These are phyloP conservation scores for Anisodus acutangulus DNA, from an alignment of 257 asterid genomes.

Conservation along the genomic window DNA sequence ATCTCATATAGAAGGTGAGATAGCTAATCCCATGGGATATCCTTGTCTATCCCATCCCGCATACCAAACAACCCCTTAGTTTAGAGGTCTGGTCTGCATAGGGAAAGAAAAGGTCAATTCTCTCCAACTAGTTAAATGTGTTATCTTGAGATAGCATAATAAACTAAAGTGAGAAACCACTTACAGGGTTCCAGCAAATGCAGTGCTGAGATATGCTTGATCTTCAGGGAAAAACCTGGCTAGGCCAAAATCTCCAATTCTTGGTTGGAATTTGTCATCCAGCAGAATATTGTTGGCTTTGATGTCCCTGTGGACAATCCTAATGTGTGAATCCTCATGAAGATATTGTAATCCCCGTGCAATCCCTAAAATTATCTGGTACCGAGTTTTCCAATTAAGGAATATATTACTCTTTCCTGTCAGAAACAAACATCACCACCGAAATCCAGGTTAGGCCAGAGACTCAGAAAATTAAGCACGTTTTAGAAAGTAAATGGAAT, in stretches of 20 bases:
- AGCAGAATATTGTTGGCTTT: conserved; percentile 88
- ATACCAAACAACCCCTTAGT: background rate
- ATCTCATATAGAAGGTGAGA: too few relatives aligned
- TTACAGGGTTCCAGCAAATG: conserved; percentile 87
- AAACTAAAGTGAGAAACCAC: conserved; percentile 32
- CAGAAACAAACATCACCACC: conserved; percentile 27
- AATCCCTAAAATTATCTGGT: conserved; percentile 74
- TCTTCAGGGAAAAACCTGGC: conserved; percentile 92
- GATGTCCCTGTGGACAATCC: conserved; percentile 83
- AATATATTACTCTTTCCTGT: conserved; percentile 57
- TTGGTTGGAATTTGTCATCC: conserved; percentile 73
- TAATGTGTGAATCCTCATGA: conserved; percentile 78
- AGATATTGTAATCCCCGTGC: conserved; percentile 84
- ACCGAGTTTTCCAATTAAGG: conserved; percentile 69
- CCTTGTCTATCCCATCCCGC: background rate
- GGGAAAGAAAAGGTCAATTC: too few relatives aligned
- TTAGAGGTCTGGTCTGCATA: too few relatives aligned
- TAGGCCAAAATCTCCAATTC: conserved; percentile 82
- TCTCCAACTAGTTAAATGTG: background rate
- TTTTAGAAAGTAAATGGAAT: background rate
- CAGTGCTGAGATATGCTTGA: conserved; percentile 87
- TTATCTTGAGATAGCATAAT: background rate
- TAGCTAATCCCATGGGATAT: too few relatives aligned
- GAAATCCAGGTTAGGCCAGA: background rate
- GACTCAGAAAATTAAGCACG: background rate